Base-by-base conservation (phyloP, 257 asterid species). In the Solanum megistacrolobum region DNA sequence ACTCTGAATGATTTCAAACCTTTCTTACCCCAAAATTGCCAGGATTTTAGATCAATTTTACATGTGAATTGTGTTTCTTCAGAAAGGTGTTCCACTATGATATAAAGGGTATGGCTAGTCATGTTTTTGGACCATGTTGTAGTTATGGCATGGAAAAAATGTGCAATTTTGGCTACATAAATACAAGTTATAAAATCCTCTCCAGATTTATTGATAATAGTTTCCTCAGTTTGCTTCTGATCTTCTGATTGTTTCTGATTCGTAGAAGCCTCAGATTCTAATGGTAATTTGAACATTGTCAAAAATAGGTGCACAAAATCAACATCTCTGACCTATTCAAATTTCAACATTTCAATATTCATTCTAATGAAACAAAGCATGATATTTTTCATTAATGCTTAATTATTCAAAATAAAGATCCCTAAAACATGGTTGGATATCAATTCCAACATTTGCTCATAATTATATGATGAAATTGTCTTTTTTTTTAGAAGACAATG, bases 21-120 rank as follows among this genome's bases (percentile, higher is more conserved):
- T 85, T 96, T 95, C 39, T 93, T 95, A 16, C 97, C 98, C 99
- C 98, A 96, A 46, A 96, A 96, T 86, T 96, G 98, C 99, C 98
- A 96, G 2, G 98, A 93, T 90, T 94, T 95, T 87, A 96, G 96
- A 69, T 95, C 98, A 71, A 96, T 94, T 90, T 95, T 96, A 94
- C 98, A 95, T 7, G 95, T 92, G 93, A 92, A 93, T 16, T 94
- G 93, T 62, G 84, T 88, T 5, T 88, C 93, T 38, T 89, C 94
- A 4, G 78, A 34, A 1, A 91, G 92, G 92, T 90, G 89, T 38
- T 94, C 96, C 0, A 94, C 92, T 39, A 93, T 86, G 81, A 95
- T 92, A 91, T 89, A 90, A 25, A 96, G 95, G 27, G 96, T 85
- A 91, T 94, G 98, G 87, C 90, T 93, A 32, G 92, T 92, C 82